Base-by-base conservation (phyloP, 2,329 filamentous ascomycete genomes). In the Aureobasidium leucospermi region DNA sequence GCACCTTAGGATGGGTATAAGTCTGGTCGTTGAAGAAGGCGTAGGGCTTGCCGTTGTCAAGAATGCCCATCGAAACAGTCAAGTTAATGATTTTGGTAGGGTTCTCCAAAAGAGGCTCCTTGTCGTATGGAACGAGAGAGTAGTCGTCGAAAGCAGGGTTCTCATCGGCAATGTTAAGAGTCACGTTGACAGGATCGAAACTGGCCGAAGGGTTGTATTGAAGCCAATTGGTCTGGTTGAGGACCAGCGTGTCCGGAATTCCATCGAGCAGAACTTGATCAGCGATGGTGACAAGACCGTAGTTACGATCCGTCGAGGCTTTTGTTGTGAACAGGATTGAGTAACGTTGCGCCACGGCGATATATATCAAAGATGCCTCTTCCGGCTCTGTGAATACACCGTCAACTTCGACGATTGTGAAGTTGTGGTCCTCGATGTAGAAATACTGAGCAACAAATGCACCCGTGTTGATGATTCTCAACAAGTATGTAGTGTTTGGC, bases 101-200 rank as follows among this genome's bases (percentile, higher is more conserved):
- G 7, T 84, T 75, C 1, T 80, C 78, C 5, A 86, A 79, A 2
- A 87, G 75, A 8, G 78, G 74, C 71, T 83, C 75, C 47, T 82
- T 80, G 67, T 95, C 89, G 58, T 81, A 78, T 0, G 91, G 88
- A 0, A 86, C 78, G 0, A 96, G 80, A 0, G 74, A 79, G 63
- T 88, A 84, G 68, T 96, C 91, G 66, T 96, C 89, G 60, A 87
- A 85, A 1, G 85, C 81, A 28, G 85, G 74, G 49, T 90, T 84
- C 11, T 82, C 79, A 46, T 86, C 78, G 3, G 91, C 69, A 0
- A 78, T 61, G 0, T 80, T 78, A 0, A 89, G 76, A 0, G 76
- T 5, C 23, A 58, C 55, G 13, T 58, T 48, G 77, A 79, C 47
- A 77, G 72, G 0, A 72, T 69, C 41, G 36, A 59, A 59, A 32